Conservation (phyloP, 345 rosid species). For the Dipteronia dyeriana region DNA sequence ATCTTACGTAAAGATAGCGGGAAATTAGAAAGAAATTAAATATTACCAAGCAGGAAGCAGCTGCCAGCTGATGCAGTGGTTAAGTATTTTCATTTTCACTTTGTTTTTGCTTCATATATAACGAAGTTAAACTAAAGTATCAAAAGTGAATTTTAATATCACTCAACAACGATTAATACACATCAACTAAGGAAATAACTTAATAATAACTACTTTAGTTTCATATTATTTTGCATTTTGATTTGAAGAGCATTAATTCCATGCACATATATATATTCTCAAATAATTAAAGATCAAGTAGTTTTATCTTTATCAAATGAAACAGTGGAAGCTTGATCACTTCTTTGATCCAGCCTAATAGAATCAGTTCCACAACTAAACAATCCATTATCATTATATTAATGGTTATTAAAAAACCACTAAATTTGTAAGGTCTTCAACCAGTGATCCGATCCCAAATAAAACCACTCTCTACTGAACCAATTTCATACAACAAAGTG, state of each 20-base stretch:
- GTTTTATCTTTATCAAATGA: not conserved
- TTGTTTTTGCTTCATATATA: not conserved
- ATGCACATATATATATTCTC: not conserved
- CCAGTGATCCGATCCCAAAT: not conserved
- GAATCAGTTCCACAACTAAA: not conserved
- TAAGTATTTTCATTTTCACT: not conserved
- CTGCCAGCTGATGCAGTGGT: not conserved
- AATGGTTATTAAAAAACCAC: not conserved
- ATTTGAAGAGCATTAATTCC: not conserved
- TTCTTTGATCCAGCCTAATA: not conserved
- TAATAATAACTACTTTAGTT: not conserved
- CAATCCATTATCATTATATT: not conserved
- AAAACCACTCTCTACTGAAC: not conserved
- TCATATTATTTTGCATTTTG: not conserved
- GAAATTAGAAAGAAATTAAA: not conserved
- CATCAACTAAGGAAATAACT: not conserved
- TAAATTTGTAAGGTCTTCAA: not conserved
- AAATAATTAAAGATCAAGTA: too few species aligned
- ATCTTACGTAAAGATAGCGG: not conserved
- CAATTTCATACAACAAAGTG: not conserved
- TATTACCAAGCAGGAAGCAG: not conserved
- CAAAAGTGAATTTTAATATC: not conserved
- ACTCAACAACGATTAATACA: not conserved
- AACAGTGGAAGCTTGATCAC: not conserved
- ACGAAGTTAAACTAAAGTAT: not conserved